Conservation (phyloP, 2,329 filamentous ascomycete species). For the Fusarium luffae region DNA sequence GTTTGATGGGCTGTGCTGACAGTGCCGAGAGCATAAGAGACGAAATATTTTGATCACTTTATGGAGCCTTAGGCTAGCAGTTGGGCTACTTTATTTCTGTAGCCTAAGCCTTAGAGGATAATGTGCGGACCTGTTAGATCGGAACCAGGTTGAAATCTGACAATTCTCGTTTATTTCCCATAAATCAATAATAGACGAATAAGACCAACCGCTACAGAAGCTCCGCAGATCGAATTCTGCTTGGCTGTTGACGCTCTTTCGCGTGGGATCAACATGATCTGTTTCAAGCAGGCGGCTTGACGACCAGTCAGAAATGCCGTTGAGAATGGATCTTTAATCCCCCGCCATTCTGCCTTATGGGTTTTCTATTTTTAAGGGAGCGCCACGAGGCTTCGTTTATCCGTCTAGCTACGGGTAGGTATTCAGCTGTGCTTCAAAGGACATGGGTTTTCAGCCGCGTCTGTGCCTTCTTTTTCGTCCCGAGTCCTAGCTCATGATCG, state of each 20-base stretch:
- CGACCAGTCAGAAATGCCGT: conserved; percentile 3
- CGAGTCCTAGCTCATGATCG: not conserved
- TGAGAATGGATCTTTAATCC: not conserved
- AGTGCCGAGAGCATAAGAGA: not conserved
- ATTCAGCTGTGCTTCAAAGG: not conserved
- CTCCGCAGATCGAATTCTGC: not conserved
- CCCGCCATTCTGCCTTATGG: conserved; percentile 10
- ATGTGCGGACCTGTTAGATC: not conserved
- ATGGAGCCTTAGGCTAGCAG: not conserved
- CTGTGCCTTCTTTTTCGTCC: not conserved
- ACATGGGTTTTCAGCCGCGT: not conserved
- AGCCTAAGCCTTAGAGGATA: not conserved
- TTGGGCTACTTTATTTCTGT: not conserved
- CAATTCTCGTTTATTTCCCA: not conserved
- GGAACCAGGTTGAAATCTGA: not conserved
- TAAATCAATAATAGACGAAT: not conserved
- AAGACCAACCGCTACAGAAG: not conserved
- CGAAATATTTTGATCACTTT: not conserved
- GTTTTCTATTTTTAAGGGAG: conserved; percentile 20
- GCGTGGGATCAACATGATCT: not conserved
- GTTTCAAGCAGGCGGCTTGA: conserved; percentile 8
- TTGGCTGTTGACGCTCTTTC: not conserved
- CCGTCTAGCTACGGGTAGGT: not conserved
- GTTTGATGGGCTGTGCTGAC: conserved; percentile 13
- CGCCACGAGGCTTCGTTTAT: conserved; percentile 1